Conservation (phyloP, 108 stramenopile genomes). For the Licmophora abbreviata region DNA sequence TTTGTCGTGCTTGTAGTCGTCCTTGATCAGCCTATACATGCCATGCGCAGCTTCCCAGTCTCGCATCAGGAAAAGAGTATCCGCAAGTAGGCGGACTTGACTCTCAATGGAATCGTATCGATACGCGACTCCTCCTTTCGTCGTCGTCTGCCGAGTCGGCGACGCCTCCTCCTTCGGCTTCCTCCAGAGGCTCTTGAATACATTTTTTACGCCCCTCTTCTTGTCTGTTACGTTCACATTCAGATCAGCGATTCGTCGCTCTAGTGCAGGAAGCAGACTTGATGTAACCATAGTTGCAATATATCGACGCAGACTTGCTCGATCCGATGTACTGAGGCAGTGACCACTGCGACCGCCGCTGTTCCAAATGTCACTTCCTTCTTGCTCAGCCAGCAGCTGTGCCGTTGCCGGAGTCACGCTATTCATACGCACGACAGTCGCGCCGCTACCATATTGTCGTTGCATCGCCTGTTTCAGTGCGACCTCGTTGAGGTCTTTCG, state of each 20-base stretch:
- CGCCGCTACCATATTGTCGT: conserved; percentile 51
- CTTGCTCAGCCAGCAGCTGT: conserved; percentile 29
- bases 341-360: conserved; percentile 37
- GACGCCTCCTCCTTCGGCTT: conserved; percentile 46
- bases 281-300: conserved; percentile 46
- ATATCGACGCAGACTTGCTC: conserved; percentile 55
- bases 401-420: conserved; percentile 28
- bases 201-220: conserved; percentile 80
- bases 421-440: conserved; percentile 58
- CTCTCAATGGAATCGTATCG: conserved; percentile 76
- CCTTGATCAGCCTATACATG: conserved; percentile 70
- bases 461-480: conserved; percentile 26
- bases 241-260: conserved; percentile 69
- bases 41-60: conserved; percentile 73
- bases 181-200: conserved; percentile 78
- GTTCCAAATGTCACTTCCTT: conserved; percentile 33
- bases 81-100: conserved; percentile 79
- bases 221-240: conserved; percentile 74
- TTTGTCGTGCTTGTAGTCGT: conserved; percentile 85
- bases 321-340: conserved; percentile 58
- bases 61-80: conserved; percentile 76
- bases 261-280: conserved; percentile 58
- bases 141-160: background rate
- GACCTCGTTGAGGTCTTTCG: conserved; percentile 39
- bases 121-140: conserved; percentile 21